Evolutionary conservation across 2,329 filamentous ascomycete genomes (phyloP), one percentile per base, ranked within the genome.

Genomic region (Fonsecaea erecta): DNA sequence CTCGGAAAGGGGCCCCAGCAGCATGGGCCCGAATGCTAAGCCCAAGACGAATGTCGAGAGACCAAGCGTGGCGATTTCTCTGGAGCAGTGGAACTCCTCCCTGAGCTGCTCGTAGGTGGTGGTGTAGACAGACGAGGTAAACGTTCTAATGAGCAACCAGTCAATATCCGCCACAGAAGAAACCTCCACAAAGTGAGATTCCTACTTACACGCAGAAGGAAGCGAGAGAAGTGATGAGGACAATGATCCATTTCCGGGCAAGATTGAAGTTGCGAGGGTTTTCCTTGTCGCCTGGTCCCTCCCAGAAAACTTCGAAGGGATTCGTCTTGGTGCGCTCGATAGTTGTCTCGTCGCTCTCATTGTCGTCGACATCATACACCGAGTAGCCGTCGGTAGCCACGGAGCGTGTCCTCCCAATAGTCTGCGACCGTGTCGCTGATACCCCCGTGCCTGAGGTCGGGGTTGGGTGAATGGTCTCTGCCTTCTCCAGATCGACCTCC

Each of bases 41-140:
- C 84, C 81, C 56, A 84, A 79, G 0, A 85, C 72, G 16, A 84
- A 77, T 18, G 85, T 68, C 0, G 81, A 77, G 1, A 83, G 80
- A 18, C 83, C 83, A 1, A 84, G 74, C 1, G 78, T 80, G 7
- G 79, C 74, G 9, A 83, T 78, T 71, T 82, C 78, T 18, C 69
- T 72, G 12, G 80, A 76, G 2, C 83, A 78, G 12, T 78, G 69
- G 68, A 84, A 85, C 30, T 84, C 76, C 1, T 74, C 58, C 48
- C 58, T 86, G 77, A 96, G 86, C 76, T 94, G 90, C 18, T 72
- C 74, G 75, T 97, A 97, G 0, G 90, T 94, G 11, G 87, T 86
- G 0, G 92, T 93, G 77, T 97, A 96, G 71, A 96, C 87, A 14
- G 92, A 95, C 54, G 90, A 93, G 1, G 90, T 86, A 75, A 89